A percentile compares a stretch with the other conserved stretches of the same genome.
phyloP scores from a whole-genome alignment of 1,139 yeast genomes.

The Ashbya aceris region DNA sequence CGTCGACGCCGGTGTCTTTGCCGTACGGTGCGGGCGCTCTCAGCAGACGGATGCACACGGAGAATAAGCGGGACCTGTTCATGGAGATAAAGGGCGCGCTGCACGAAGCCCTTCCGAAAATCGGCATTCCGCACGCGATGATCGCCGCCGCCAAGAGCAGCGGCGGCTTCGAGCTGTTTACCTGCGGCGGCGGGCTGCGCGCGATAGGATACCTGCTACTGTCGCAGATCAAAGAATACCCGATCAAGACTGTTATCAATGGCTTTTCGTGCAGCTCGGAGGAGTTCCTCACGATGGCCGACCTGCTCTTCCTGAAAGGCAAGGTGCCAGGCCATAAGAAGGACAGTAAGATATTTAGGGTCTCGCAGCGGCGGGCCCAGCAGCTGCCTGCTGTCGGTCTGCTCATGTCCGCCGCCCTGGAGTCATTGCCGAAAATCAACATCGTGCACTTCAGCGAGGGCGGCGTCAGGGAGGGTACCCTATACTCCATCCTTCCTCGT shows the following conservation, averaged over 20 bases:
- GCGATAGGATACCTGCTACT: constrained; percentile 53
- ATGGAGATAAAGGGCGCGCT: constrained; percentile 41
- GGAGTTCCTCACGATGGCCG: constrained; percentile 41
- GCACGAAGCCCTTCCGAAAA: constrained; percentile 38
- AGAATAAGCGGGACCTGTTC: constrained; percentile 37
- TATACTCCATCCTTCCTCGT: constrained; percentile 48
- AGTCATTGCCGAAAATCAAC: constrained; percentile 47
- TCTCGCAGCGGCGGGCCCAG: constrained; percentile 49
- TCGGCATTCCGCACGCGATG: constrained; percentile 37
- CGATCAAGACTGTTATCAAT: constrained; percentile 52
- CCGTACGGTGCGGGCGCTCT: constrained; percentile 65
- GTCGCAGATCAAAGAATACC: constrained; percentile 43
- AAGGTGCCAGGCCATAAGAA: constrained; percentile 32
- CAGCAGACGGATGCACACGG: constrained; percentile 42
- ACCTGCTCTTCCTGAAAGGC: constrained; percentile 38
- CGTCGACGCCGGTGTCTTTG: constrained; percentile 48
- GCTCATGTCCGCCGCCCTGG: constrained; percentile 48
- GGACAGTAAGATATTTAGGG: constrained; percentile 40
- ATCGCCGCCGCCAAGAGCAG: constrained; percentile 38
- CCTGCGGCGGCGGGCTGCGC: constrained; percentile 62
- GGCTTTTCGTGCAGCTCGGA: constrained; percentile 50
- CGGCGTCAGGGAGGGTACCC: constrained; percentile 62
- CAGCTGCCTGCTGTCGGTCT: constrained; percentile 60
- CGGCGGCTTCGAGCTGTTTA: constrained; percentile 51
- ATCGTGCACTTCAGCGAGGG: constrained; percentile 60